Conservation (phyloP, 345 rosid species). For the Arabidopsis suecica region DNA sequence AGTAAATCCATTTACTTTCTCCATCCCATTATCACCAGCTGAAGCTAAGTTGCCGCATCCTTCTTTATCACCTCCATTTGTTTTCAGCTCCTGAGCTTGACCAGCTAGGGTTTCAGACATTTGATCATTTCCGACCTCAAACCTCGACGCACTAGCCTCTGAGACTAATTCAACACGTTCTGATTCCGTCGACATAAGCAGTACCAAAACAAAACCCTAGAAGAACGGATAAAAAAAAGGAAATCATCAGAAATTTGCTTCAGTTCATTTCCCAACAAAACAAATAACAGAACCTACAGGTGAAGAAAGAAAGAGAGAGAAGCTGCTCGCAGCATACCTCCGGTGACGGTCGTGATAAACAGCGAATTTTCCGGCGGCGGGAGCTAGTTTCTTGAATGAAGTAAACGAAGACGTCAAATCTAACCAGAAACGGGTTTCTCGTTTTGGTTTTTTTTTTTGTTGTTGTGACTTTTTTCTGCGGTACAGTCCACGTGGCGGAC, state of each 20-base stretch:
- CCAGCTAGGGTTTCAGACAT: constrained; percentile 35
- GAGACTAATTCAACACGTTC: neutral
- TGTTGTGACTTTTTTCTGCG: neutral
- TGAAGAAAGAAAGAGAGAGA: neutral
- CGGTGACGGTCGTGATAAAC: constrained; percentile 24
- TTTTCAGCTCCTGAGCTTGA: constrained; percentile 33
- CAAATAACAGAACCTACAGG: neutral
- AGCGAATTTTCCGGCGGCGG: constrained; percentile 37
- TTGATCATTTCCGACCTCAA: constrained; percentile 15
- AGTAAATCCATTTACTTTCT: constrained; percentile 13
- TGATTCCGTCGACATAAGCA: constrained; percentile 37
- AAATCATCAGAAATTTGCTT: constrained; percentile 23
- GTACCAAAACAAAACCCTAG: constrained; percentile 40
- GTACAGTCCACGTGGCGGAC: constrained; percentile 34
- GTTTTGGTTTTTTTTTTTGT: neutral
- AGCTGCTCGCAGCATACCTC: constrained; percentile 6
- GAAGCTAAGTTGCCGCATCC: constrained; percentile 2
- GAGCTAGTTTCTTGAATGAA: constrained; percentile 34
- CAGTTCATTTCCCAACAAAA: constrained; percentile 3
- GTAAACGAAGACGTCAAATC: constrained; percentile 45
- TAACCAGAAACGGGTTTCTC: constrained; percentile 39
- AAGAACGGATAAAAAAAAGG: constrained; percentile 13
- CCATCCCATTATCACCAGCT: constrained; percentile 29
- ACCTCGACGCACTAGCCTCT: constrained; percentile 15
- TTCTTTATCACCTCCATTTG: constrained; percentile 14